Evolutionary conservation across 768 basidiomycete genomes (phyloP), one percentile per base, ranked within the genome.

Genomic region (Boletus vermiculosoides): DNA sequence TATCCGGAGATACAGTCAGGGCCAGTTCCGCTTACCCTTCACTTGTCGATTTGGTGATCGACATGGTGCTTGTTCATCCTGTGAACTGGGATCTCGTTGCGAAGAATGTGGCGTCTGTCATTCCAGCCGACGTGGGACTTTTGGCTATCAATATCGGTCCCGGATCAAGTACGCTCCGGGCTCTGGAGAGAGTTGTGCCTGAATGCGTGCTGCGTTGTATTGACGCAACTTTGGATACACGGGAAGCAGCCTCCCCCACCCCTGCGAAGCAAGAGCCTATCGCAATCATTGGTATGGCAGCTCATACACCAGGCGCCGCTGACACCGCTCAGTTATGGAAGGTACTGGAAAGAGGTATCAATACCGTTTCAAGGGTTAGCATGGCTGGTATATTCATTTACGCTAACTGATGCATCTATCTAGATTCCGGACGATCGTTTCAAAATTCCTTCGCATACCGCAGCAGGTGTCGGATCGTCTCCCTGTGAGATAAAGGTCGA

Each of bases 211-310:
- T 68, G 46, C 46, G 39, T 58, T 64, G 60, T 44, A 23, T 51
- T 18, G 65, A 68, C 34, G 63, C 60, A 11, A 49, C 60, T 11
- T 58, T 45, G 25, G 63, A 60, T 25, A 23, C 40, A 20, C 31
- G 48, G 6, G 56, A 45, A 25, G 60, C 47, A n/a, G 48, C 56
- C 11, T 15, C 13, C 33, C 36, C 50, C 9, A 15, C 40, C 10
- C 50, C 39, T 22, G 53, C 55, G 6, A 74, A 73, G 40, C 77
- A 78, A 58, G 78, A 82, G 45, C 79, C 83, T 4, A 81, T 90
- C 47, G 89, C 88, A 0, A 81, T 90, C 54, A 74, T 89, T 47
- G 89, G 88, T 10, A 88, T 89, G 86, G 83, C 86, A 1, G 76
- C 83, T 41, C 81, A 73, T 37, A 66, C 78, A 23, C 79, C 79